Base-by-base conservation (phyloP, 202 grass and related monocot species). In the Saccharum hybrid region DNA sequence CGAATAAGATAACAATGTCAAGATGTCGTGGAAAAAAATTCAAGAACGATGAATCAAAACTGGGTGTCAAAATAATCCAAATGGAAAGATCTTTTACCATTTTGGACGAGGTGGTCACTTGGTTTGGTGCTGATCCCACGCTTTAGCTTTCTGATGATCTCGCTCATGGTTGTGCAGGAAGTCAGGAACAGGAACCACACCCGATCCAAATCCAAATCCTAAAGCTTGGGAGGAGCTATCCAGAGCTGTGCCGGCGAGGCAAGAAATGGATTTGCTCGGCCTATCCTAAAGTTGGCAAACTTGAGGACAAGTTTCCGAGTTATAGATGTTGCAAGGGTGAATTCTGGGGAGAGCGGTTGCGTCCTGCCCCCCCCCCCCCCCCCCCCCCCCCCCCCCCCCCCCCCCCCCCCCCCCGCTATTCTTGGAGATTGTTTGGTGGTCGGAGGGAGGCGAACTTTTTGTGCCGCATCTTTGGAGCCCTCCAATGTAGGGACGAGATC, bases 211-310 rank as follows among this genome's bases (percentile, higher is more conserved):
- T 18, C 56, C 56, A 63, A 81, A 67, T 86, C 59, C 61, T 11
- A 59, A 46, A 72, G 54, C 28, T 42, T 68, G 41, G 80, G 84
- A 90, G 88, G 88, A 54, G 74, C 79, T 14, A 57, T 6, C 22
- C n/a, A 31, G 62, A 49, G 43, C 40, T 71, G 72, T 71, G 82
- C 65, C 37, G 68, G 86, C 28, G 76, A 80, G 64, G 74, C 19
- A 79, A 65, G 54, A 80, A 81, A 76, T 73, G 72, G 78, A 26
- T 72, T 71, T 85, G 72, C 2, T 6, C 7, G 18, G 36, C 42
- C 84, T 90, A 71, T 80, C 70, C 83, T 90, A 83, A 90, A 80
- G 70, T 80, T 87, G 84, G 88, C 76, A 80, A 80, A 75, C 36
- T 59, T 38, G 63, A 79, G 52, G 45, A n/a, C 42, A 81, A 66